Conservation (phyloP, 805 yeast genomes). For the Wickerhamomyces rabaulensis region DNA sequence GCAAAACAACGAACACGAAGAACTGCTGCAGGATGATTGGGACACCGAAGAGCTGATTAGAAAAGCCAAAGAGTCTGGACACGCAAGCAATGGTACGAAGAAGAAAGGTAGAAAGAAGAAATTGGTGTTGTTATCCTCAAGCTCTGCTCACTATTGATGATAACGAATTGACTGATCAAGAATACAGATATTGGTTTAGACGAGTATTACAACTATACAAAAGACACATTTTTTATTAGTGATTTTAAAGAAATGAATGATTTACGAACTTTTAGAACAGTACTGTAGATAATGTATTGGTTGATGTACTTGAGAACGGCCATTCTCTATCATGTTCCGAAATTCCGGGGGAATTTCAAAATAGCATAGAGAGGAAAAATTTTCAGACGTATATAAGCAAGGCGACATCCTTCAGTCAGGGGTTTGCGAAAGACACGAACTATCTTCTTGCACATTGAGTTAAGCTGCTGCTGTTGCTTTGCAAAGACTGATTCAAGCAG, state of each 20-base stretch:
- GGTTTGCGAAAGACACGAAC: too few species aligned
- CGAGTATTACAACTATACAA: too few species aligned
- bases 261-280: background rate
- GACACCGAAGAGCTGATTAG: constrained; percentile 22
- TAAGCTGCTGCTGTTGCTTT: too few species aligned
- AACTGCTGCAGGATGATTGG: constrained; percentile 27
- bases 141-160: constrained; percentile 9
- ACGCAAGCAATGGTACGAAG: constrained; percentile 6
- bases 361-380: background rate
- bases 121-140: constrained; percentile 12
- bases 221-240: too few species aligned
- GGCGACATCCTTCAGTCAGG: too few species aligned
- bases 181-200: background rate
- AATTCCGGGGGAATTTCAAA: constrained; percentile 2
- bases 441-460: background rate
- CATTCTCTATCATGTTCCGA: background rate
- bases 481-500: too few species aligned
- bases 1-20: constrained; percentile 19
- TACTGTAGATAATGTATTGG: too few species aligned
- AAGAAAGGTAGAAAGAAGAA: constrained; percentile 22
- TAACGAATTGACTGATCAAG: background rate
- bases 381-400: background rate
- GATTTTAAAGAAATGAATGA: background rate
- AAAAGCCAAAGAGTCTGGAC: constrained; percentile 12
- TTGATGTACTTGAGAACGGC: background rate